A percentile compares a stretch with the other conserved stretches of the same genome.
These are phyloP conservation scores for Mortierella sp. DNA, from an alignment of 371 early-diverging fungal genomes.

Conservation along the genomic window DNA sequence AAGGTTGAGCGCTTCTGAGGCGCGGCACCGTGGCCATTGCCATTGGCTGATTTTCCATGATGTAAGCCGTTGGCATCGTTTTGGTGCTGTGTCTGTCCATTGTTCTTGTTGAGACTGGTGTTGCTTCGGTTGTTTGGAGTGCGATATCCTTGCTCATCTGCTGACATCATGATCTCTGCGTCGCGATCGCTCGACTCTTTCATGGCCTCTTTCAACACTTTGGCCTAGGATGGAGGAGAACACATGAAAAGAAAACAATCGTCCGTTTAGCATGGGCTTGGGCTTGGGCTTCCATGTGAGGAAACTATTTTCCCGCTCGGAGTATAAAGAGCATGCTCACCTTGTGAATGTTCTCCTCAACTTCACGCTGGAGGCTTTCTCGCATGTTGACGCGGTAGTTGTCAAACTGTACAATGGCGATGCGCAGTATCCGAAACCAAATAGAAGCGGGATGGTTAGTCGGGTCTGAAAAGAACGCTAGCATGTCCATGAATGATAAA, in stretches of 20 bases:
- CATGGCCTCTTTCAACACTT: slow-evolving; percentile 52
- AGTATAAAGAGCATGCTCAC: slow-evolving; percentile 5
- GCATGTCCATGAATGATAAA: background rate
- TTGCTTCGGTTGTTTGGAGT: slow-evolving; percentile 34
- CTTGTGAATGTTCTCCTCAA: slow-evolving; percentile 52
- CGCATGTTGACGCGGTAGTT: slow-evolving; percentile 51
- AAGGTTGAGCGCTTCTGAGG: slow-evolving; percentile 33
- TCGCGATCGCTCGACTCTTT: slow-evolving; percentile 52
- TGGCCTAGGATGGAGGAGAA: slow-evolving; percentile 20
- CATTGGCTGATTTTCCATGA: background rate
- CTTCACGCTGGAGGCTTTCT: slow-evolving; percentile 51
- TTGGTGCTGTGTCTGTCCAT: slow-evolving; percentile 5
- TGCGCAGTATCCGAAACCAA: background rate
- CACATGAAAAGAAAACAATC: background rate
- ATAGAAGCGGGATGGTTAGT: background rate
- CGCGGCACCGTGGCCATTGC: background rate
- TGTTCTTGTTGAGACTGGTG: slow-evolving; percentile 27
- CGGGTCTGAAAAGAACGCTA: slow-evolving; percentile 1
- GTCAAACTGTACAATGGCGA: slow-evolving; percentile 29
- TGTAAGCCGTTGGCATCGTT: background rate
- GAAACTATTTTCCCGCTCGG: too few species aligned
- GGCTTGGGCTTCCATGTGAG: too few species aligned
- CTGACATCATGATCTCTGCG: slow-evolving; percentile 37
- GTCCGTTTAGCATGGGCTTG: background rate
- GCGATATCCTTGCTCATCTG: slow-evolving; percentile 30